phyloP scores from a whole-genome alignment of 805 yeast species.

The Maudiozyma saulgeensis region DNA sequence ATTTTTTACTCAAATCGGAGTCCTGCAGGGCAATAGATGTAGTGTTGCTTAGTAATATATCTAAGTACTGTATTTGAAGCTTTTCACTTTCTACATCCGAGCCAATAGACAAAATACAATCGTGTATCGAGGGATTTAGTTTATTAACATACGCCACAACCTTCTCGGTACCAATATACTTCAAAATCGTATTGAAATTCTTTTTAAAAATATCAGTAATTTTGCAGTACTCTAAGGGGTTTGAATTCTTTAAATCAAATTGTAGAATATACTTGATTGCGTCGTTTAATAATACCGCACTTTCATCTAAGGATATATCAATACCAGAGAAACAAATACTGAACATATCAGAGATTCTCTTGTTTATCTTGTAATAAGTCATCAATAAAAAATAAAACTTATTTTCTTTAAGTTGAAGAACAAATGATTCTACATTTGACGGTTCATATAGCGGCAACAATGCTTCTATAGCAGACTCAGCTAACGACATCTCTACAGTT shows the following conservation, averaged over 20 bases:
- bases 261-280: neutral
- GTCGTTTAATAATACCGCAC: neutral
- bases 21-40: neutral
- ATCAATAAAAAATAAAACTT: conserved; percentile 19
- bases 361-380: conserved; percentile 13
- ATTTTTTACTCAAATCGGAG: conserved; percentile 7
- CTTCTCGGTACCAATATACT: conserved; percentile 3
- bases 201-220: conserved; percentile 6
- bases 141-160: conserved; percentile 6
- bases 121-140: conserved; percentile 17
- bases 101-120: conserved; percentile 4
- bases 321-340: neutral
- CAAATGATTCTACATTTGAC: conserved; percentile 37
- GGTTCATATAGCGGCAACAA: conserved; percentile 61
- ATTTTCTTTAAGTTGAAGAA: conserved; percentile 15
- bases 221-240: conserved; percentile 2
- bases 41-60: conserved; percentile 5
- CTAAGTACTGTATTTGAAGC: conserved; percentile 14
- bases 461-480: conserved; percentile 59
- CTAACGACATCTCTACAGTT: neutral
- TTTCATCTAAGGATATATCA: neutral
- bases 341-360: conserved; percentile 10
- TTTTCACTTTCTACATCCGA: neutral
- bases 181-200: conserved; percentile 9
- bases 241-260: neutral